Evolutionary conservation across 345 rosid genomes (phyloP), one percentile per base, ranked within the genome.

Genomic region (Ceriops tagal): DNA sequence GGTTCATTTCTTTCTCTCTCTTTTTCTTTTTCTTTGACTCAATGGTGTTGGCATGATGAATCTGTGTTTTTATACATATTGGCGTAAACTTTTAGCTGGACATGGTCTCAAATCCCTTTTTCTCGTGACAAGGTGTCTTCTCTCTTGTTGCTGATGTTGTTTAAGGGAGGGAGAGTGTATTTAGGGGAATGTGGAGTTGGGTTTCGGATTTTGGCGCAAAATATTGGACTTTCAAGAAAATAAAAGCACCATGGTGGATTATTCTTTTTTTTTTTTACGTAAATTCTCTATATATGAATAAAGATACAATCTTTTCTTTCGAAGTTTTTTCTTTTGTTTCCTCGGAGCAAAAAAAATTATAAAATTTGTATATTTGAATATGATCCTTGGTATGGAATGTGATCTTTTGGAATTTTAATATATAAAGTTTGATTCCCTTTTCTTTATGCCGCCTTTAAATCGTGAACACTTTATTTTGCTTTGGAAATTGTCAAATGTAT

Each of bases 31-130:
- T 4, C 32, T 34, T 3, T 13, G 60, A 22, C 28, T 55, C 68
- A 64, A 11, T 39, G 31, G 58, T 35, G 16, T 28, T 53, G 28
- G 21, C 16, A 27, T 24, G 22, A 19, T 56, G 59, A 56, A 56
- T 21, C 16, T 60, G 49, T 39, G 30, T 47, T 18, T 55, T 60
- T 0, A 2, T 61, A 5, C 20, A 43, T 26, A 57, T 71, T 57
- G 20, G 34, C 53, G 28, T 27, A 28, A 32, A 37, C 47, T 72
- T 77, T 61, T 53, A 75, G 80, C 80, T 68, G 71, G 62, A 20
- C 64, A 59, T 65, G 53, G 60, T 46, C 35, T 21, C 26, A 24
- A 56, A 8, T 57, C 55, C 0, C 58, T 66, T 0, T 64, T 56
- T 32, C 18, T 43, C 43, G 19, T 63, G 22, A 49, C n/a, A 27